These are phyloP conservation scores for Zygnema circumcarinatum DNA, from an alignment of 139 green algal genomes.

Conservation along the genomic window DNA sequence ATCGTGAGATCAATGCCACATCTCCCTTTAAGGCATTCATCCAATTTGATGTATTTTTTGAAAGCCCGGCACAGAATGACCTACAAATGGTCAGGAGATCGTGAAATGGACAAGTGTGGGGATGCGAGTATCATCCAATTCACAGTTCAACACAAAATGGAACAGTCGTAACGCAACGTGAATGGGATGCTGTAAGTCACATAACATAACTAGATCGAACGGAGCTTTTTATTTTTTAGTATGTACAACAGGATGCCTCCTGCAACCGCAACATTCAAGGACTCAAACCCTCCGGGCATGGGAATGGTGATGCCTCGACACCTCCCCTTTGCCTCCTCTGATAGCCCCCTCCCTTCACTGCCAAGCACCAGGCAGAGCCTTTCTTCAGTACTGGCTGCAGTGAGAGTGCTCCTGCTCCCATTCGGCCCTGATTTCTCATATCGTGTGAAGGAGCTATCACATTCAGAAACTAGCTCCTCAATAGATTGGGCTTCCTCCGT, in stretches of 20 bases:
- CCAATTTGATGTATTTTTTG: too few species aligned
- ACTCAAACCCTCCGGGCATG: conserved; percentile 62
- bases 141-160: too few species aligned
- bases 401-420: background rate
- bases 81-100: too few species aligned
- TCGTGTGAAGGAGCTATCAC: background rate
- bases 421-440: background rate
- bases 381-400: background rate
- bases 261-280: conserved; percentile 64
- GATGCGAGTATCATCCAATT: too few species aligned
- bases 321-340: conserved; percentile 9
- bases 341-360: conserved; percentile 60
- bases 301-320: conserved; percentile 53
- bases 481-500: background rate
- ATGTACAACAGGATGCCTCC: conserved; percentile 65
- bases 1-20: too few species aligned
- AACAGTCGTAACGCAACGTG: too few species aligned
- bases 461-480: background rate
- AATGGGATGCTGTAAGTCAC: too few species aligned
- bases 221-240: conserved; percentile 43
- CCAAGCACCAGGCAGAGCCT: conserved; percentile 60
- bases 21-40: too few species aligned
- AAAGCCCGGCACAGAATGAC: too few species aligned
- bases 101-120: too few species aligned
- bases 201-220: too few species aligned